A percentile compares a stretch with the other conserved stretches of the same genome.
Evolutionary conservation across 2,329 filamentous ascomycete genomes (phyloP).

Genomic region (Cytospora chrysosperma): DNA sequence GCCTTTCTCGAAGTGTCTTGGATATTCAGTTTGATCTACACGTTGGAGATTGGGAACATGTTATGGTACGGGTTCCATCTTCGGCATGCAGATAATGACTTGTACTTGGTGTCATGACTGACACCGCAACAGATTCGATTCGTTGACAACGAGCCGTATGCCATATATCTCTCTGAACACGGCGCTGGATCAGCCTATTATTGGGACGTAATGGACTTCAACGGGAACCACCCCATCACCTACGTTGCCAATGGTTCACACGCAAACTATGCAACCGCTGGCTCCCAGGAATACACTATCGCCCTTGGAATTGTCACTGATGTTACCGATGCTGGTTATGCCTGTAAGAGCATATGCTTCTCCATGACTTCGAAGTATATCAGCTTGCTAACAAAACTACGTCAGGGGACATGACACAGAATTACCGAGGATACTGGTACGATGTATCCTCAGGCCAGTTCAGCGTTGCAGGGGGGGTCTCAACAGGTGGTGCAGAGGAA

Average conservation of each 20-base stretch:
- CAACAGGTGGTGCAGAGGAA: constrained; percentile 20
- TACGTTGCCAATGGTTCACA: constrained; percentile 28
- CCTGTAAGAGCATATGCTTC: not conserved
- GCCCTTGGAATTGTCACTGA: constrained; percentile 26
- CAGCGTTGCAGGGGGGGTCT: constrained; percentile 14
- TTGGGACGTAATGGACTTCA: constrained; percentile 25
- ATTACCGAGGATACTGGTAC: constrained; percentile 30
- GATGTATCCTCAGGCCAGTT: constrained; percentile 22
- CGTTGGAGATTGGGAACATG: constrained; percentile 31
- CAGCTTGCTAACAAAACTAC: not conserved
- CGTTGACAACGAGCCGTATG: constrained; percentile 25
- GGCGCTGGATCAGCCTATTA: constrained; percentile 29
- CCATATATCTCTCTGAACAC: constrained; percentile 30
- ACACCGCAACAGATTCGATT: constrained; percentile 27
- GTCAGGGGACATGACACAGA: constrained; percentile 26
- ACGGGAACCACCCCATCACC: constrained; percentile 22
- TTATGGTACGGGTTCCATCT: constrained; percentile 22
- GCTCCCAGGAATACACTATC: constrained; percentile 27
- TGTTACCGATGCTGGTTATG: constrained; percentile 27
- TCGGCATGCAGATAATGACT: not conserved
- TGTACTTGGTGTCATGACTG: not conserved
- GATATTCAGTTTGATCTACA: constrained; percentile 29
- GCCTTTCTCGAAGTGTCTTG: constrained; percentile 27
- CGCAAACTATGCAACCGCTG: constrained; percentile 29
- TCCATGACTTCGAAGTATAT: constrained; percentile 2